Base-by-base conservation (phyloP, 2,329 filamentous ascomycete species). In the Cladophialophora chaetospira region DNA sequence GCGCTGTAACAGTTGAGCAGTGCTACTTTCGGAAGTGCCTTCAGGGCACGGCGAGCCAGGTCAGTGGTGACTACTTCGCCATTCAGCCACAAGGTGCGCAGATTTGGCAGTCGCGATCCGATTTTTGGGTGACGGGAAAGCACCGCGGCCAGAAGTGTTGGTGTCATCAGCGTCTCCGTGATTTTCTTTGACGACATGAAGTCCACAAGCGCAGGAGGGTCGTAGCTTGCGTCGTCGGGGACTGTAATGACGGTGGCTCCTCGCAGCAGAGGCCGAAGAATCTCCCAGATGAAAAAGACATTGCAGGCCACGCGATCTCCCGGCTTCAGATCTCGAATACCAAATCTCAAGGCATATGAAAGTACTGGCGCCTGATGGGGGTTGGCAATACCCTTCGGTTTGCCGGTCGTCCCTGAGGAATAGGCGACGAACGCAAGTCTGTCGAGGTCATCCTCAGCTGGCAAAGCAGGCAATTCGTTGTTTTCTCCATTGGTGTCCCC, bases 211-310 rank as follows among this genome's bases (percentile, higher is more conserved):
- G 86, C 82, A 29, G 84, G 82, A 0, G 89, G 88, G 63, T 93
- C 89, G 66, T 91, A 92, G 72, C 88, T 91, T 31, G 80, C 82
- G 64, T 88, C 84, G 65, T 93, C 89, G 1, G 88, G 87, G 13
- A 92, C 84, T 3, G 86, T 82, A 19, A 91, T 82, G 3, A 89
- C 87, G 0, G 89, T 90, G 2, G 88, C 89, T 64, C 89, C 89
- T 53, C 88, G 82, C 53, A 93, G 70, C 42, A 93, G 76, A 6
- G 89, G 89, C 4, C 89, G 86, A 53, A 93, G 71, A 55, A 92
- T 91, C 70, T 93, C 89, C 89, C 89, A 93, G 44, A 92, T 80
- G 69, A 93, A 93, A 71, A 92, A 93, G 57, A 92, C 89, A 76
- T 92, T 93, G 74, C 88, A 92, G n/a, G 89, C 89, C 9, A 92